Evolutionary conservation across 108 stramenopile species (phyloP), one percentile per base, ranked within the genome.

Genomic region (Pseudonitzschia multiseries): DNA sequence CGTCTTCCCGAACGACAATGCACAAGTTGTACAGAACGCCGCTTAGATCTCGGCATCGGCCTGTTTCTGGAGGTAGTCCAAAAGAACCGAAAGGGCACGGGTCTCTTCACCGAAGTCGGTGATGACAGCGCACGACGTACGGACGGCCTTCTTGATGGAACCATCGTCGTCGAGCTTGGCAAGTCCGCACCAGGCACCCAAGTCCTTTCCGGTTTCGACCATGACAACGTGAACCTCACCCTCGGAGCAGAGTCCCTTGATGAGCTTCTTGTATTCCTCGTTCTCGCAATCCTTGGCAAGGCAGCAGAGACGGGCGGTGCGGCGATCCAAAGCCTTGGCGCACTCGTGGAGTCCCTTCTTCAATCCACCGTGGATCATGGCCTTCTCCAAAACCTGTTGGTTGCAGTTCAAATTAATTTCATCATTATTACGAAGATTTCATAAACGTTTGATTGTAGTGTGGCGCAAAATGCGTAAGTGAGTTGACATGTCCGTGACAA

Each of bases 81-180:
- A 86, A 26, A 99, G 95, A 44, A 97, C 89, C 31, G 86, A 84
- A 57, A 99, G 87, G 32, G 97, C 98, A 71, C 87, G 90, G 29
- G 96, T 96, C 79, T 99, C 97, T 83, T 99, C 97, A 41, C 99
- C 99, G 75, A 98, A 99, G 77, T 99, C 98, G 51, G 99, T 99
- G 71, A 99, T 93, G 57, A 97, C 98, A 41, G 97, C 97, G 76
- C 94, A 97, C 36, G 93, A 95, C 67, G 96, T 96, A 57, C 96
- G 89, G 59, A 98, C 98, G 18, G 97, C 98, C 94, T 98, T 98
- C 85, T 92, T 96, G 60, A 96, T 93, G 73, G 85, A 83, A 42
- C 98, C 98, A 66, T 99, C 98, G 43, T 86, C 94, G 72, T 98
- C 92, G 69, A 99, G 81, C 88, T 98, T 98, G 89, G 94, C 93